Evolutionary conservation across 345 rosid species (phyloP), one percentile per base, ranked within the genome.

Genomic region (Gossypium sturtianum): DNA sequence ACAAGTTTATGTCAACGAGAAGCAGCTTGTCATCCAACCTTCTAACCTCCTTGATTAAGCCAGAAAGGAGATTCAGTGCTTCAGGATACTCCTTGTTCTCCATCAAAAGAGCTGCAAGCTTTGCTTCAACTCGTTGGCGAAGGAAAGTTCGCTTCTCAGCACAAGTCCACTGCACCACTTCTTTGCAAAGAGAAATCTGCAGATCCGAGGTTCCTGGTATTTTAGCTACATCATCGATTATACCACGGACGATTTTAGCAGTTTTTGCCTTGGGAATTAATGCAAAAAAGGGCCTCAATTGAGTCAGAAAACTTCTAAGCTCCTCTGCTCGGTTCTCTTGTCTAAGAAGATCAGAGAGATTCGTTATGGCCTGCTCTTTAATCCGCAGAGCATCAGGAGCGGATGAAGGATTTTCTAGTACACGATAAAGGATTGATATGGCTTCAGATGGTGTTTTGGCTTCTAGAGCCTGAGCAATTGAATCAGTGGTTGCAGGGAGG

Each of bases 201-300:
- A 94, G 95, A 79, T 87, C 93, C 7, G 97, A 87, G 1, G 97
- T 89, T 54, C 89, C 94, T 0, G 98, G 97, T 74, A 94, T 94
- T 87, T 94, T 92, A 20, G 98, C 93, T 13, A 92, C 95, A 48
- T 93, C 82, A 79, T 94, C 98, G 5, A 92, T 91, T 66, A 92
- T 87, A 45, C 91, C 89, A 58, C 93, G 83, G 23, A 92, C 97
- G 63, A 92, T 89, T 72, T 94, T 94, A 0, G 98, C 98, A 15
- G 98, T 94, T 80, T 94, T 94, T 8, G 98, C 98, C 87, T 94
- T 94, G 10, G 98, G 97, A 79, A 92, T 91, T 71, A 91, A 72
- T 0, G 97, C 86, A 74, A 92, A 94, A 81, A 85, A 94, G 70
- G 95, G 93, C 77, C 98, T 90, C 82, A 94, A 72, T 70, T 90